These are phyloP conservation scores for Glycyrrhiza uralensis DNA, from an alignment of 306 rosid species.

Conservation along the genomic window DNA sequence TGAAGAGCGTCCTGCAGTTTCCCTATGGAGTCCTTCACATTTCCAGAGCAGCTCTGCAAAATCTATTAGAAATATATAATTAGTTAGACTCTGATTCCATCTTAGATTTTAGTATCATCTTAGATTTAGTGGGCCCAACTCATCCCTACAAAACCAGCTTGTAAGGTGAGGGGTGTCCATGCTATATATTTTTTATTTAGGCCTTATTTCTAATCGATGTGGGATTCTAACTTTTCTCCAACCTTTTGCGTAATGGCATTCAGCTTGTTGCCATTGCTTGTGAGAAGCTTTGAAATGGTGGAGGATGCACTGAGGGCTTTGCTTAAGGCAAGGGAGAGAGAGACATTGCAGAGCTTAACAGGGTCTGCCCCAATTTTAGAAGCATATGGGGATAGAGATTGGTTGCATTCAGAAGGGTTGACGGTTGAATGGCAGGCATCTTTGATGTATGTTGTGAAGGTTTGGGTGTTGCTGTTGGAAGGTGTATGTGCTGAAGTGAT, in stretches of 20 bases:
- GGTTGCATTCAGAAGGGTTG: slow-evolving; percentile 44
- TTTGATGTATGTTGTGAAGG: slow-evolving; percentile 17
- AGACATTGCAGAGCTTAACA: slow-evolving; percentile 34
- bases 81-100: too few species aligned
- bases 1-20: slow-evolving; percentile 33
- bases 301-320: slow-evolving; percentile 27
- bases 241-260: neutral
- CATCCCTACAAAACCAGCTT: too few species aligned
- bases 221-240: too few species aligned
- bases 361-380: slow-evolving; percentile 39
- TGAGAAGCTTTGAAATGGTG: slow-evolving; percentile 12
- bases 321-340: slow-evolving; percentile 34
- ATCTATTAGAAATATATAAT: too few species aligned
- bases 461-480: neutral
- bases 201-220: too few species aligned
- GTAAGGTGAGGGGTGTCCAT: too few species aligned
- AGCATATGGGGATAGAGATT: slow-evolving; percentile 40
- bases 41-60: slow-evolving; percentile 45
- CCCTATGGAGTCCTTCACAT: slow-evolving; percentile 26
- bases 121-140: too few species aligned
- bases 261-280: neutral
- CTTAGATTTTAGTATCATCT: too few species aligned
- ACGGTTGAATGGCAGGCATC: slow-evolving; percentile 45
- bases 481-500: neutral
- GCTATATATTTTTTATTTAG: too few species aligned